A percentile compares a stretch with the other conserved stretches of the same genome.
Evolutionary conservation across 306 rosid species (phyloP).

Genomic region (Quercus wislizeni): DNA sequence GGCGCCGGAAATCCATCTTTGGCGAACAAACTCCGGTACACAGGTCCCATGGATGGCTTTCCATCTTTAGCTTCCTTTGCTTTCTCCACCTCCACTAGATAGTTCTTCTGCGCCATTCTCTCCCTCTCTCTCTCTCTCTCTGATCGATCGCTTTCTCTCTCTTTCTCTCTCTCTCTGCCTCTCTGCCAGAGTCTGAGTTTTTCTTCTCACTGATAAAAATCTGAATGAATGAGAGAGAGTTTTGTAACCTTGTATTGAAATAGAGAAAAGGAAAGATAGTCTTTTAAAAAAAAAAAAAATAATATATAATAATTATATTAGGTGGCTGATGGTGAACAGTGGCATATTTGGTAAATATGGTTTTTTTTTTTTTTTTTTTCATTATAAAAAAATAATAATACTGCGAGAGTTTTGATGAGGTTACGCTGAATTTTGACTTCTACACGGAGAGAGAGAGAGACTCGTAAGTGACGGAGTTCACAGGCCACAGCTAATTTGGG

Average conservation of each 20-base stretch:
- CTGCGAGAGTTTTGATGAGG: too few species aligned
- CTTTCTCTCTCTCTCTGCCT: not conserved
- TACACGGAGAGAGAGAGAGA: too few species aligned
- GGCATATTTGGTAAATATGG: not conserved
- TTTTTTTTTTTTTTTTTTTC: too few species aligned
- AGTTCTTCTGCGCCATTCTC: conserved; percentile 52
- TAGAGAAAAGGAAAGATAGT: not conserved
- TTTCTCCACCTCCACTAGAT: conserved; percentile 64
- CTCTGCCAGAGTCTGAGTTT: not conserved
- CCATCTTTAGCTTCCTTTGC: conserved; percentile 52
- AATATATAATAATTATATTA: not conserved
- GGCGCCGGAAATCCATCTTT: conserved; percentile 82
- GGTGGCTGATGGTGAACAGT: conserved; percentile 10
- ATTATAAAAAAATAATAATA: not conserved
- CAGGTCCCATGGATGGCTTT: conserved; percentile 70
- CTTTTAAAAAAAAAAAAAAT: too few species aligned
- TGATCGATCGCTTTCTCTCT: not conserved
- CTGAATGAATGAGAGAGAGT: not conserved
- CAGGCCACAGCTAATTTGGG: too few species aligned
- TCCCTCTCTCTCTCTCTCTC: not conserved
- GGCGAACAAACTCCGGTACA: conserved; percentile 76
- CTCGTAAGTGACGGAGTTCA: too few species aligned
- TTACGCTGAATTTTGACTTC: too few species aligned
- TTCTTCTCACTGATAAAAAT: not conserved
- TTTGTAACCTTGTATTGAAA: not conserved